Conservation (phyloP, 2,329 filamentous ascomycete genomes). For the Aspergillus amoenus region DNA sequence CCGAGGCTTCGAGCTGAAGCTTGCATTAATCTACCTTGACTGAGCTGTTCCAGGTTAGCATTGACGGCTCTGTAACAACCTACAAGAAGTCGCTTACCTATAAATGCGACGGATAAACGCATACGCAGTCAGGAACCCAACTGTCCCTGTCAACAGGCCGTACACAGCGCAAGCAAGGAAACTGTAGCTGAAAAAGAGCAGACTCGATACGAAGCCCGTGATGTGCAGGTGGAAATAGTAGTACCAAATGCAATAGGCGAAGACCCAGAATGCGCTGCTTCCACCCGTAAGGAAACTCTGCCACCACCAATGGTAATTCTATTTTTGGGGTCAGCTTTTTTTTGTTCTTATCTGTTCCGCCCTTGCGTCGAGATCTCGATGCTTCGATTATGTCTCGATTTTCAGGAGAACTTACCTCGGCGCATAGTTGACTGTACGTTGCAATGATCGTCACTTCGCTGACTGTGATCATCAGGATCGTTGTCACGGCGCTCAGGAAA, state of each 20-base stretch:
- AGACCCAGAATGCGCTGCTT: conserved; percentile 76
- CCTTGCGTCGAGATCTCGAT: background rate
- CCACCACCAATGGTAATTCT: conserved; percentile 93
- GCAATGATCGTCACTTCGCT: conserved; percentile 81
- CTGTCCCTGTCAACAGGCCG: conserved; percentile 75
- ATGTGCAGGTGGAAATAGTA: conserved; percentile 79
- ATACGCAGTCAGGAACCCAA: conserved; percentile 82
- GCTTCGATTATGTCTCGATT: background rate
- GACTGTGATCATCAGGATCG: conserved; percentile 72
- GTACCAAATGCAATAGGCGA: conserved; percentile 80
- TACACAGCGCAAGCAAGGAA: conserved; percentile 80
- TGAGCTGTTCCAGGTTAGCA: conserved; percentile 23
- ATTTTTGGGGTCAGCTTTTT: conserved; percentile 7
- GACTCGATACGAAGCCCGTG: conserved; percentile 71
- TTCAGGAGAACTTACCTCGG: conserved; percentile 54
- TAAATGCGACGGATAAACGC: conserved; percentile 83
- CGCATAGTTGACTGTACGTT: conserved; percentile 78
- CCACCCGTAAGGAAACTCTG: conserved; percentile 79
- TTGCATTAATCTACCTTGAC: conserved; percentile 34
- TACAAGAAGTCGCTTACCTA: conserved; percentile 55
- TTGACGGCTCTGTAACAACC: background rate
- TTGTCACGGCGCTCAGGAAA: conserved; percentile 72
- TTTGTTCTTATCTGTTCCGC: no score
- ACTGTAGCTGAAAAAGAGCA: conserved; percentile 85
- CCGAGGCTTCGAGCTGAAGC: background rate